These are phyloP conservation scores for Phaseolus lunatus DNA, from an alignment of 306 rosid species.

Conservation along the genomic window DNA sequence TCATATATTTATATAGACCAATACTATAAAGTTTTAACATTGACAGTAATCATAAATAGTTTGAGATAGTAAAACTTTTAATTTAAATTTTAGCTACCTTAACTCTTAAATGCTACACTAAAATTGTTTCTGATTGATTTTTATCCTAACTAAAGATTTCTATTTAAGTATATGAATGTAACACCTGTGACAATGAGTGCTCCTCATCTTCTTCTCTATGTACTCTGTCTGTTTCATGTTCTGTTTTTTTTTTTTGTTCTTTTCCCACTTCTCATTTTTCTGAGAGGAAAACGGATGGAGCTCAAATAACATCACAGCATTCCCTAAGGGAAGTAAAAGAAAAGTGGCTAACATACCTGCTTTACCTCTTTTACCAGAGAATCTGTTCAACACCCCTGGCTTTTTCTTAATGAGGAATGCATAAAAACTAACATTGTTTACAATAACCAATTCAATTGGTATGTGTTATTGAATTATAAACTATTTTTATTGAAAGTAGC, in stretches of 20 bases:
- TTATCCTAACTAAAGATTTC: background rate
- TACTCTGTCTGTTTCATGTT: background rate
- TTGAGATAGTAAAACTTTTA: background rate
- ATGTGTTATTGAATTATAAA: background rate
- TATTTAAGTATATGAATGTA: slow-evolving; percentile 12
- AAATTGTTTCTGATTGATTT: background rate
- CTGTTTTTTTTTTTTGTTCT: background rate
- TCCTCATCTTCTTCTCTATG: background rate
- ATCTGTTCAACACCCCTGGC: background rate
- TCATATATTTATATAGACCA: background rate
- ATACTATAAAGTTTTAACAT: background rate
- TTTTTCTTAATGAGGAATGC: slow-evolving; percentile 8
- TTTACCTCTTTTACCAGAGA: background rate
- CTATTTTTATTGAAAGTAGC: background rate
- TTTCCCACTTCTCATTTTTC: background rate
- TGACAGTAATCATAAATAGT: background rate
- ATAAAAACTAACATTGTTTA: background rate
- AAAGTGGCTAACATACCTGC: background rate
- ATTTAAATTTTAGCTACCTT: background rate
- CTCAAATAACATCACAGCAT: background rate
- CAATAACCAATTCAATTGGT: background rate
- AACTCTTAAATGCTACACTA: background rate
- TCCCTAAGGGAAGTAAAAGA: background rate
- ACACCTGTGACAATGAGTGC: background rate
- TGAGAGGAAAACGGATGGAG: background rate